Evolutionary conservation across 179 eudicot species (phyloP), one percentile per base, ranked within the genome.

Genomic region (Gypsophila paniculata): DNA sequence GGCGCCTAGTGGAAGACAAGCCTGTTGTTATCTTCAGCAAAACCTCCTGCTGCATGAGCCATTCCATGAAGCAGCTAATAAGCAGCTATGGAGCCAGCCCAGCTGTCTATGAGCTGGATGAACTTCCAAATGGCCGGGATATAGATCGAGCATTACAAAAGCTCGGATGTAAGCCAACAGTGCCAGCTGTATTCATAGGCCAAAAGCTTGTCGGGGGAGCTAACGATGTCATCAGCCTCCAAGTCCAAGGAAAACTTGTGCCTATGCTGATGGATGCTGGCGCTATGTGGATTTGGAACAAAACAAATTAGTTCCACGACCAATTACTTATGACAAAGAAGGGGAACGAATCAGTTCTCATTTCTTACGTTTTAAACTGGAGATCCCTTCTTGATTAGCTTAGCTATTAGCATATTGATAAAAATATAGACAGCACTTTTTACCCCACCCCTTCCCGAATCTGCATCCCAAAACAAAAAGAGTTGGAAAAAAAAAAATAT

Each of bases 211-310:
- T 80, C 39, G 83, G 83, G 17, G 83, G 83, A 46, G 80, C 83
- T 21, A 76, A 80, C 14, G 83, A 76, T 62, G 77, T 80, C 70
- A 70, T 80, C 65, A 80, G 83, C 78, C 80, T 76, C 63, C 83
- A 80, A 53, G 80, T 80, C 60, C 80, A 80, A 73, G 80, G 83
- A 32, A 76, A 76, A 73, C 78, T 80, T 34, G 80, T 80, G 65
- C 83, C 83, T 17, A 76, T 76, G 78, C 67, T 80, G 69, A 80
- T 76, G 80, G 78, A 76, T 6, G 83, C 83, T 73, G 83, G 83
- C 19, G 83, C 83, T 23, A 76, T 80, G 66, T 80, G 83, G 83
- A 66, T 80, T 58, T 80, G 80, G 78, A 76, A 76, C 58, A 76
- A 76, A 80, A 65, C 77, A 29, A 76, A 76, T 44, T 79, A 75